Evolutionary conservation across 768 basidiomycete genomes (phyloP).

Genomic region (Naganishia onofrii): DNA sequence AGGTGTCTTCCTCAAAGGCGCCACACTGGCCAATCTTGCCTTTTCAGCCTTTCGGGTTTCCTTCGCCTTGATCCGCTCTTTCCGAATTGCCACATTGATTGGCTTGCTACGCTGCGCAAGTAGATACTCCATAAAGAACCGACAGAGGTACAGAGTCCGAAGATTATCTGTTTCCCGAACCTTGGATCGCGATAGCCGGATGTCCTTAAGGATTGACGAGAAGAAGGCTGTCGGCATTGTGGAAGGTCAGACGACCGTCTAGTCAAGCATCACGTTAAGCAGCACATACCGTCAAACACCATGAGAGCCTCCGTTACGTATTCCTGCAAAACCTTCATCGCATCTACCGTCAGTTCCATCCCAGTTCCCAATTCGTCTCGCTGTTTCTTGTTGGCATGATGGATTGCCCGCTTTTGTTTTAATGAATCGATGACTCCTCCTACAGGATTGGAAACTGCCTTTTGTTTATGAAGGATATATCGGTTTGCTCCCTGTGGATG

Average conservation of each 20-base stretch:
- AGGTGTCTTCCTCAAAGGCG: background rate
- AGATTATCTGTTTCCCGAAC: slow-evolving; percentile 93
- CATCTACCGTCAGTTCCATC: slow-evolving; percentile 48
- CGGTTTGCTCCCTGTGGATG: slow-evolving; percentile 50
- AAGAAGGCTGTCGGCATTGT: slow-evolving; percentile 69
- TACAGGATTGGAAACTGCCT: slow-evolving; percentile 63
- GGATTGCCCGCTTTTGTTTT: slow-evolving; percentile 43
- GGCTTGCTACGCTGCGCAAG: slow-evolving; percentile 57
- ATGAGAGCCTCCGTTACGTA: slow-evolving; percentile 73
- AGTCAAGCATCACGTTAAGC: background rate
- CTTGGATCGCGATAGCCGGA: slow-evolving; percentile 84
- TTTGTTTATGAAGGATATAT: slow-evolving; percentile 76
- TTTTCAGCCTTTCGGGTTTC: slow-evolving; percentile 23
- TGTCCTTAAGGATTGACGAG: slow-evolving; percentile 79
- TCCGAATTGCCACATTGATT: slow-evolving; percentile 3
- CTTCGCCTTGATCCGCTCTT: slow-evolving; percentile 10
- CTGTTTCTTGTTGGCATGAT: slow-evolving; percentile 18
- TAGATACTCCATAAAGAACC: slow-evolving; percentile 93
- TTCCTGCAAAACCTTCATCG: slow-evolving; percentile 59
- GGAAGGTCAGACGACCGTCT: slow-evolving; percentile 7
- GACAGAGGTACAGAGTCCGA: slow-evolving; percentile 76
- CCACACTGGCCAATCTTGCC: background rate
- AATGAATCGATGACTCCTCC: slow-evolving; percentile 45
- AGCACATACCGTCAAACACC: slow-evolving; percentile 78
- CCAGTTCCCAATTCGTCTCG: slow-evolving; percentile 39